Evolutionary conservation across 192 early-diverging fungal genomes (phyloP).

Genomic region (Pilaira anomala): DNA sequence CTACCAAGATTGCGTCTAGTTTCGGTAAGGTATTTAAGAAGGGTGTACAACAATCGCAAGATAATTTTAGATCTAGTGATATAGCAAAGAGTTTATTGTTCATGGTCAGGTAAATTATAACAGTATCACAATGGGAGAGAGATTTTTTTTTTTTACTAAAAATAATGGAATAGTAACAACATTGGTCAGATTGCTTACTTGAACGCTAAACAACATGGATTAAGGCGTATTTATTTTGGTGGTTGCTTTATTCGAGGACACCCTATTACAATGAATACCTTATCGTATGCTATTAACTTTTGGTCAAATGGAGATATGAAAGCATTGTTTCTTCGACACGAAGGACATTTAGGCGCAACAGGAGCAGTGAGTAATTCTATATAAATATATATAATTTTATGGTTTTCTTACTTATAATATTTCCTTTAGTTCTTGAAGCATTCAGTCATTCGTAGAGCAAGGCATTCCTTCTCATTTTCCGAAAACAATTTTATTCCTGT

Average conservation of each 20-base stretch:
- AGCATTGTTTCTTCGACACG: conserved; percentile 94
- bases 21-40: conserved; percentile 97
- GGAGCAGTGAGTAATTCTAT: conserved; percentile 59
- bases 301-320: conserved; percentile 96
- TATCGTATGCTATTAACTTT: conserved; percentile 95
- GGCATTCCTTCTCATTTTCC: conserved; percentile 63
- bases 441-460: conserved; percentile 33
- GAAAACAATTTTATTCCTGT: conserved; percentile 71
- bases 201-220: conserved; percentile 89
- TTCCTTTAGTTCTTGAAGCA: conserved; percentile 52
- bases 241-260: conserved; percentile 98
- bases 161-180: conserved; percentile 73
- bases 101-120: conserved; percentile 76
- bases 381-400: background rate
- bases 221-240: conserved; percentile 91
- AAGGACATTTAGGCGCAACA: conserved; percentile 93
- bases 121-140: background rate
- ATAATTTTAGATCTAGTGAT: conserved; percentile 70
- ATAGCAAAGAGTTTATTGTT: conserved; percentile 88
- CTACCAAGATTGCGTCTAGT: conserved; percentile 89
- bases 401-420: background rate
- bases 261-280: conserved; percentile 94
- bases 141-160: background rate
- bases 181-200: conserved; percentile 98
- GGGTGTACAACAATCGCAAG: conserved; percentile 56